Evolutionary conservation across 2,329 filamentous ascomycete genomes (phyloP).

Genomic region (Phaeosphaeriaceae sp.): DNA sequence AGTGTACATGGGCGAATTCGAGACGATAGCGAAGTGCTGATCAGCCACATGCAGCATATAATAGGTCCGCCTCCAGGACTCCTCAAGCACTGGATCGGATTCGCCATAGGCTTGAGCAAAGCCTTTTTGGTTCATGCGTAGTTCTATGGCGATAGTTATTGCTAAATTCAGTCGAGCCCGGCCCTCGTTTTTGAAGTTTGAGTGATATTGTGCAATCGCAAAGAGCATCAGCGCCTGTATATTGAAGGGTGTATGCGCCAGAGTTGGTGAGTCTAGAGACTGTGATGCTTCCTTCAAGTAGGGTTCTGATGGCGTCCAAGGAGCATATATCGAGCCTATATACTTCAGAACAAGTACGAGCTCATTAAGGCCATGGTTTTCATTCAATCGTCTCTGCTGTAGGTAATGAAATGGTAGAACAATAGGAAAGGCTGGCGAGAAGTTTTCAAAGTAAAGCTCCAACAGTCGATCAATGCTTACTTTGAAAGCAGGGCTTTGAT

Average conservation of each 20-base stretch:
- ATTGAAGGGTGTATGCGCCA: conserved; percentile 55
- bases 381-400: conserved; percentile 26
- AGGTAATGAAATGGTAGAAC: conserved; percentile 56
- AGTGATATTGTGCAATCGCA: conserved; percentile 79
- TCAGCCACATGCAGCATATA: conserved; percentile 81
- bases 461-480: conserved; percentile 36
- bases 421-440: conserved; percentile 61
- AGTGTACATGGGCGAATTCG: conserved; percentile 70
- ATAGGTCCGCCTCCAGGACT: conserved; percentile 87
- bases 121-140: conserved; percentile 75
- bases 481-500: conserved; percentile 26
- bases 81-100: conserved; percentile 72
- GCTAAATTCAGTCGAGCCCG: conserved; percentile 70
- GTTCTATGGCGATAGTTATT: conserved; percentile 72
- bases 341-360: conserved; percentile 38
- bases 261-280: conserved; percentile 22
- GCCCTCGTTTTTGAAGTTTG: conserved; percentile 71
- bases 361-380: conserved; percentile 28
- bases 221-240: conserved; percentile 80
- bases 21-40: conserved; percentile 80
- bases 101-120: conserved; percentile 70
- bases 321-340: conserved; percentile 42
- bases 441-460: conserved; percentile 51
- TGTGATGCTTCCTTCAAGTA: conserved; percentile 31
- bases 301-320: conserved; percentile 37